phyloP scores from a whole-genome alignment of 495 filamentous ascomycete genomes.

The Polyplosphaeria fusca region DNA sequence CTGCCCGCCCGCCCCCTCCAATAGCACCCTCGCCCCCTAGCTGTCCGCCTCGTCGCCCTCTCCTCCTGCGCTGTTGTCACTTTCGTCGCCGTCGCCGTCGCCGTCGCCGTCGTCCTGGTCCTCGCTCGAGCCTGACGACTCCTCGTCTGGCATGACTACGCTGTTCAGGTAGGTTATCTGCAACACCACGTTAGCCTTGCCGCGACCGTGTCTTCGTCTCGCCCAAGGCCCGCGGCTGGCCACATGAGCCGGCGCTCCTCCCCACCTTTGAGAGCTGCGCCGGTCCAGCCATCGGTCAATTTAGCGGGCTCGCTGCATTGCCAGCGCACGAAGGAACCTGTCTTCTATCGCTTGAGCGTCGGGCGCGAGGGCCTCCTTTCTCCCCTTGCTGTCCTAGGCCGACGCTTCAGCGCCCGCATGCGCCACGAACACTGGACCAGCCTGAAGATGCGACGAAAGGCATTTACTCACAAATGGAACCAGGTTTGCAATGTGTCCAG shows the following conservation, averaged over 20 bases:
- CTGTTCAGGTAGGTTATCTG: conserved; percentile 48
- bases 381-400: not conserved
- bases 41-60: not conserved
- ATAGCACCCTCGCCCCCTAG: not conserved
- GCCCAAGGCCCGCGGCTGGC: not conserved
- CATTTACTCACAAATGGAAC: conserved; percentile 43
- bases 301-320: conserved; percentile 17
- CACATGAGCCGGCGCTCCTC: conserved; percentile 5
- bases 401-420: not conserved
- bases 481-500: conserved; percentile 37
- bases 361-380: conserved; percentile 6
- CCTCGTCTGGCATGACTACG: conserved; percentile 45
- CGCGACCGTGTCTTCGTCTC: not conserved
- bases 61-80: not conserved
- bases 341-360: conserved; percentile 5
- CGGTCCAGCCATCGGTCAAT: conserved; percentile 12
- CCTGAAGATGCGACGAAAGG: conserved; percentile 2
- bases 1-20: not conserved
- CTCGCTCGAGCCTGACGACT: conserved; percentile 17
- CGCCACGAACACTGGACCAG: not conserved
- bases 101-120: conserved; percentile 26
- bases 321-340: conserved; percentile 22
- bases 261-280: conserved; percentile 9
- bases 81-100: not conserved
- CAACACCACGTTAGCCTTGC: conserved; percentile 21